A percentile compares a stretch with the other conserved stretches of the same genome.
Conservation (phyloP, 1,284 basidiomycete genomes). For the Fomes fomentarius region DNA sequence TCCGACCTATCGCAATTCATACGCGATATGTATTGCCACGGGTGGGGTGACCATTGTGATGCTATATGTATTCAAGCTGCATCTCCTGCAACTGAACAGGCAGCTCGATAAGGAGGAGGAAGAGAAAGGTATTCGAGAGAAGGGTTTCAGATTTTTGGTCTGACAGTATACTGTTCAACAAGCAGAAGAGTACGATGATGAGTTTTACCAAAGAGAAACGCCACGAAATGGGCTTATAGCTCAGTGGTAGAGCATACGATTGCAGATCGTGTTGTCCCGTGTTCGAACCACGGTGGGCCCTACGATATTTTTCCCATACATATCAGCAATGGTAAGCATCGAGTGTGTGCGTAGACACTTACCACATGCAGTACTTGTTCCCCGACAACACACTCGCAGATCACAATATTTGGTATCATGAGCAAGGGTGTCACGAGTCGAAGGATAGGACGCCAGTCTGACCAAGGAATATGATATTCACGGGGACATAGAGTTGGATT, state of each 20-base stretch:
- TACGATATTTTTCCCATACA: conserved; percentile 2
- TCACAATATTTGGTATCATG: no score
- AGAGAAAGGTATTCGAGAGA: conserved; percentile 30
- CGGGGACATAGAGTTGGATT: no score
- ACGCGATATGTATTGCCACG: conserved; percentile 53
- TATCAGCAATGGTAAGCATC: no score
- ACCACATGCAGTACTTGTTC: not conserved
- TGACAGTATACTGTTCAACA: no score
- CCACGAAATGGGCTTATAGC: conserved; percentile 16
- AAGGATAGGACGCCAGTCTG: no score
- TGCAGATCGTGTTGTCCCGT: conserved; percentile 26
- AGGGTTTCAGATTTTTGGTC: conserved; percentile 30
- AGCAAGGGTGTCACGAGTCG: no score
- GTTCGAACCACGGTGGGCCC: conserved; percentile 27
- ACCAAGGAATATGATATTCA: no score
- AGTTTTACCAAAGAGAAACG: not conserved
- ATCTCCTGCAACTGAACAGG: conserved; percentile 41
- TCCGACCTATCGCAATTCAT: conserved; percentile 45
- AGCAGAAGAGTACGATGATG: not conserved
- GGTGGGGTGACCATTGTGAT: conserved; percentile 46
- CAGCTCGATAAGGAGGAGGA: conserved; percentile 35
- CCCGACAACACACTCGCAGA: not conserved
- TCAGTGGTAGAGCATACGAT: conserved; percentile 28
- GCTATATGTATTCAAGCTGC: conserved; percentile 49
- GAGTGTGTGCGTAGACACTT: not conserved